Evolutionary conservation across 306 rosid species (phyloP).

Genomic region (Ammopiptanthus mongolicus): DNA sequence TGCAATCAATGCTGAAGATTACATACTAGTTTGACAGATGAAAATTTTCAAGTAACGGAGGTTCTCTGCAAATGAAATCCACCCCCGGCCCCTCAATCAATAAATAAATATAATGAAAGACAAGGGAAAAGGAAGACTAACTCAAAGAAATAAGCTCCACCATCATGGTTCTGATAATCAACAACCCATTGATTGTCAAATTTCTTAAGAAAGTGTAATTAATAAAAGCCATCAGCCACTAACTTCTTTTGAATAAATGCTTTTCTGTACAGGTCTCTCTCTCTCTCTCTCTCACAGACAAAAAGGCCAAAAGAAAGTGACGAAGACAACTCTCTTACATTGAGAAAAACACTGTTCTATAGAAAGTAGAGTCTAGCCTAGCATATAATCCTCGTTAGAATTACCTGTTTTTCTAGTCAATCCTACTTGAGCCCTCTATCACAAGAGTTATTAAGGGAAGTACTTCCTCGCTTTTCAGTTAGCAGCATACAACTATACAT

Average conservation of each 20-base stretch:
- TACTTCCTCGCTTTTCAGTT: neutral
- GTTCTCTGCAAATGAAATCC: slow-evolving; percentile 6
- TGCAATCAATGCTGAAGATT: slow-evolving; percentile 27
- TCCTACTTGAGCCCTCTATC: neutral
- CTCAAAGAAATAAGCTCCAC: slow-evolving; percentile 5
- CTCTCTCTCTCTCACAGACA: neutral
- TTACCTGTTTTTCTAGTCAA: neutral
- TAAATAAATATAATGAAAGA: neutral
- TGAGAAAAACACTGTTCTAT: neutral
- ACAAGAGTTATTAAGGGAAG: neutral
- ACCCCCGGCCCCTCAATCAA: neutral
- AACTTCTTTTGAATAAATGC: neutral
- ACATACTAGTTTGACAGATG: neutral
- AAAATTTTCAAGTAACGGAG: neutral
- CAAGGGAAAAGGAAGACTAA: neutral
- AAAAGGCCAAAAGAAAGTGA: neutral
- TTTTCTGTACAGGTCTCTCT: neutral
- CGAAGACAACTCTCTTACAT: neutral
- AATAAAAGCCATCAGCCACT: slow-evolving; percentile 9
- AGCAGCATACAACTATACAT: neutral
- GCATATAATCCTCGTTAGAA: neutral
- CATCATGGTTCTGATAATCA: slow-evolving; percentile 1
- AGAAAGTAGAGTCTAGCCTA: neutral
- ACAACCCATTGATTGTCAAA: neutral
- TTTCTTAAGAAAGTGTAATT: neutral